Evolutionary conservation across 495 filamentous ascomycete species (phyloP).

Genomic region (Lepidopterella palustris): DNA sequence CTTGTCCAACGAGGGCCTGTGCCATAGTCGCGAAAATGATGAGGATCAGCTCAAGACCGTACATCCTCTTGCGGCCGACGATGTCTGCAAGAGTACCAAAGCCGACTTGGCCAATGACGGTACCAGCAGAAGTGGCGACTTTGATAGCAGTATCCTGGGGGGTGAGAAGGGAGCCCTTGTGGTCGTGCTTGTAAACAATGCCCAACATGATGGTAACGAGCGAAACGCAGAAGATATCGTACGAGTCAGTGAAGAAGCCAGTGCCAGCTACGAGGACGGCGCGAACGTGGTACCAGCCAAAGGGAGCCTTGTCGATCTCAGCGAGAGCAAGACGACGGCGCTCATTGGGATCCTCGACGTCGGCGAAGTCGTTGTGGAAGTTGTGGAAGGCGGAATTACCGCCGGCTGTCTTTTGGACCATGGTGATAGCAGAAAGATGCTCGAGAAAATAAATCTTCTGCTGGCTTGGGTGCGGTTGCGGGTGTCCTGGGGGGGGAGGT

Average conservation of each 20-base stretch:
- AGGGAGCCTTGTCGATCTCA: conserved; percentile 72
- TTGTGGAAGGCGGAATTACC: conserved; percentile 30
- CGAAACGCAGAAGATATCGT: conserved; percentile 78
- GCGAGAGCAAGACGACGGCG: conserved; percentile 67
- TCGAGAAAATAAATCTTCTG: too few relatives aligned
- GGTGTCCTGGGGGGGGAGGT: too few relatives aligned
- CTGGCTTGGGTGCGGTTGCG: too few relatives aligned
- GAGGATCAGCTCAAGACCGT: conserved; percentile 79
- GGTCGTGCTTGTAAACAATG: conserved; percentile 63
- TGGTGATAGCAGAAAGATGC: too few relatives aligned
- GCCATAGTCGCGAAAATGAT: conserved; percentile 82
- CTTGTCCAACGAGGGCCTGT: conserved; percentile 62
- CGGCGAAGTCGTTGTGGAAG: conserved; percentile 36
- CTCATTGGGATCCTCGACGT: conserved; percentile 66
- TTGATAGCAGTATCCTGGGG: conserved; percentile 74
- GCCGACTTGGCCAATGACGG: conserved; percentile 74
- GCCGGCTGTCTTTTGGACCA: too few relatives aligned
- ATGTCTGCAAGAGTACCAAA: conserved; percentile 78
- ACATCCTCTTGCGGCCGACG: conserved; percentile 77
- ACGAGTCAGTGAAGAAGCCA: conserved; percentile 79
- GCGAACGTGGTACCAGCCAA: conserved; percentile 73
- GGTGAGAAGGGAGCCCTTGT: conserved; percentile 43
- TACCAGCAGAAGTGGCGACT: conserved; percentile 76
- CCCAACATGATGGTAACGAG: conserved; percentile 55
- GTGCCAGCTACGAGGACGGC: conserved; percentile 73